Evolutionary conservation across 2,329 filamentous ascomycete genomes (phyloP), one percentile per base, ranked within the genome.

Genomic region (Ophiognomonia clavigignenti-juglandacearum): DNA sequence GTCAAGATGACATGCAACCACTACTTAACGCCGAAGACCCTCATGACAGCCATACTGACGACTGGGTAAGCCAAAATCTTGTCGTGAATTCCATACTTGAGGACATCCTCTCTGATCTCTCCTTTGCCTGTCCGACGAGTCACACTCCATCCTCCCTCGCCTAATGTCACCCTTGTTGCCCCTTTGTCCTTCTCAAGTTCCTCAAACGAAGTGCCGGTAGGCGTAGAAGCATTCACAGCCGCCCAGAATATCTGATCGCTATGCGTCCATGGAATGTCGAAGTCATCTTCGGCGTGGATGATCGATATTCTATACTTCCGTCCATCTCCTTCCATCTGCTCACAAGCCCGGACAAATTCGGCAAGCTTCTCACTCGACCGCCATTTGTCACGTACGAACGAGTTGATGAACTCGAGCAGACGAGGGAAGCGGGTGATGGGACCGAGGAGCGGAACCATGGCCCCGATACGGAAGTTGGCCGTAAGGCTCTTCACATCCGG

Each of bases 61-160:
- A 76, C 64, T 1, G 76, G 75, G 57, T 79, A 75, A 4, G 72
- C 71, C 78, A 82, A 81, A 39, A 78, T 70, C 26, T 70, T 65
- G 60, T 82, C 78, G 45, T 82, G 77, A 14, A 78, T 56, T 0
- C 78, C 77, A 53, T 73, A 71, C 58, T 75, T 77, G 6, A 77
- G 47, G 6, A 82, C 74, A 42, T 80, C 68, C 54, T 80, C 70
- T 43, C 72, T 63, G n/a, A 82, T 65, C 0, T 72, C 46, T 1
- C 77, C 78, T 26, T 66, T 65, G 9, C 59, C 50, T 1, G 72
- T 74, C 39, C 54, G 58, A 65, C 72, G 72, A 42, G 76, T 70
- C 39, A 75, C 65, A 9, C 69, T 61, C 53, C 70, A 76, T 0
- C 77, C 77, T 3, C 69, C 75, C 38, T 67, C 63, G 2, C 74